Evolutionary conservation across 345 rosid genomes (phyloP).

Genomic region (Stellera chamaejasme): DNA sequence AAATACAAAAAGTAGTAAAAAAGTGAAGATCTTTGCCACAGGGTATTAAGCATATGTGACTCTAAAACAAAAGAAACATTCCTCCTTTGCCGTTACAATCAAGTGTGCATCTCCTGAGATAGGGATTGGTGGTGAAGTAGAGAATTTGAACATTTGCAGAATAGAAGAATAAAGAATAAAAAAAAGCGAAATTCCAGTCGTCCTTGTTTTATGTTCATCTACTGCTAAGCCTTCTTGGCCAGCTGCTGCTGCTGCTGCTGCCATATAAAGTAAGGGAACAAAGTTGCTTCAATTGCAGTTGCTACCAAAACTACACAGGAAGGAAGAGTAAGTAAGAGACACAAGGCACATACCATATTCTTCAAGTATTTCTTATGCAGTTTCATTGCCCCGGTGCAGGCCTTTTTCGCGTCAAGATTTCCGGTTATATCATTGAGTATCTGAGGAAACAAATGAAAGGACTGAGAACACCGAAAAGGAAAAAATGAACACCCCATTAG

Average conservation of each 20-base stretch:
- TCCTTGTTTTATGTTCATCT: background rate
- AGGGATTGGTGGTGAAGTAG: conserved; percentile 7
- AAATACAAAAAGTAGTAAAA: too few relatives aligned
- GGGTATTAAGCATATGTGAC: too few relatives aligned
- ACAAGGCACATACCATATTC: conserved; percentile 35
- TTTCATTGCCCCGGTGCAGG: conserved; percentile 89
- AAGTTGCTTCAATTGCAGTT: background rate
- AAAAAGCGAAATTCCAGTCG: background rate
- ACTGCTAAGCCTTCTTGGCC: conserved; percentile 42
- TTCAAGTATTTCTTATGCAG: conserved; percentile 92
- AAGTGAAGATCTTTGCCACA: too few relatives aligned
- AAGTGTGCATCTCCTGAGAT: conserved; percentile 11
- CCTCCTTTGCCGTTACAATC: conserved; percentile 5
- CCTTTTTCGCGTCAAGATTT: conserved; percentile 83
- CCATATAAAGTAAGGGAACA: background rate
- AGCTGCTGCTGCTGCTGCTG: conserved; percentile 9
- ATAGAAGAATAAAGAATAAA: background rate
- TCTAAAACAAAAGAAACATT: conserved; percentile 1
- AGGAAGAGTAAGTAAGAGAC: background rate
- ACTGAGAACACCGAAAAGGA: background rate
- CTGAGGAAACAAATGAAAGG: conserved; percentile 24
- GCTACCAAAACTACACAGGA: background rate
- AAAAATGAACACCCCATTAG: background rate
- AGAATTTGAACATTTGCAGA: background rate
- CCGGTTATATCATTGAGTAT: conserved; percentile 90